phyloP scores from a whole-genome alignment of 805 yeast species.

The Candida vartiovaarae region DNA sequence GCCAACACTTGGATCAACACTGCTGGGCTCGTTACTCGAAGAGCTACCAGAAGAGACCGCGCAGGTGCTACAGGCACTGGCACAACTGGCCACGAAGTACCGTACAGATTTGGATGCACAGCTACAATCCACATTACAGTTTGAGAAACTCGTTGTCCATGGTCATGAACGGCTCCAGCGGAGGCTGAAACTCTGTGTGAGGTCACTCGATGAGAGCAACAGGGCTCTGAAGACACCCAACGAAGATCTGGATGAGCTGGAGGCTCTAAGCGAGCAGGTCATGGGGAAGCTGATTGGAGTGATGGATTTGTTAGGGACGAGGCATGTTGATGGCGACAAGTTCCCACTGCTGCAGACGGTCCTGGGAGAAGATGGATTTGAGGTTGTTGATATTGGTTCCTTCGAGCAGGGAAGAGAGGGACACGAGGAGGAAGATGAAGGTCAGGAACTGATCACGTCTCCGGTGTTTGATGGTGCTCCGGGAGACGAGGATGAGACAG shows the following conservation, averaged over 20 bases:
- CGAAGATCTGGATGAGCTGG: slow-evolving; percentile 4
- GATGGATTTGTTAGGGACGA: not conserved
- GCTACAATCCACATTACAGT: slow-evolving; percentile 2
- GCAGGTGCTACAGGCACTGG: slow-evolving; percentile 3
- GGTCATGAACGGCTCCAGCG: slow-evolving; percentile 8
- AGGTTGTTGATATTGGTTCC: slow-evolving; percentile 3
- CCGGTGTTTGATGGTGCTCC: not conserved
- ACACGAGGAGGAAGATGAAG: not conserved
- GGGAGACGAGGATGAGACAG: not conserved
- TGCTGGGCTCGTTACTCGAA: slow-evolving; percentile 6
- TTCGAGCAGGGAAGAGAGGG: not conserved
- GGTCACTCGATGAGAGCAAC: slow-evolving; percentile 4
- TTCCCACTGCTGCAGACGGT: slow-evolving; percentile 9
- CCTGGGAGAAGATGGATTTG: slow-evolving; percentile 7
- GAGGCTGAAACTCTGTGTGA: slow-evolving; percentile 4
- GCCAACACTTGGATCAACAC: slow-evolving; percentile 7
- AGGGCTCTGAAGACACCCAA: not conserved
- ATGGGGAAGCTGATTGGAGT: slow-evolving; percentile 9
- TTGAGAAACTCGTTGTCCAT: slow-evolving; percentile 7
- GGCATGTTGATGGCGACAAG: slow-evolving; percentile 7
- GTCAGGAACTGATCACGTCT: not conserved
- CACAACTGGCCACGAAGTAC: slow-evolving; percentile 2
- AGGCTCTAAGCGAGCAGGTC: slow-evolving; percentile 5
- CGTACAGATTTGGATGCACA: slow-evolving; percentile 9
- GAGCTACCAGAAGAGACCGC: slow-evolving; percentile 11